Base-by-base conservation (phyloP, 192 early-diverging fungal species). In the Coemansia sp. region DNA sequence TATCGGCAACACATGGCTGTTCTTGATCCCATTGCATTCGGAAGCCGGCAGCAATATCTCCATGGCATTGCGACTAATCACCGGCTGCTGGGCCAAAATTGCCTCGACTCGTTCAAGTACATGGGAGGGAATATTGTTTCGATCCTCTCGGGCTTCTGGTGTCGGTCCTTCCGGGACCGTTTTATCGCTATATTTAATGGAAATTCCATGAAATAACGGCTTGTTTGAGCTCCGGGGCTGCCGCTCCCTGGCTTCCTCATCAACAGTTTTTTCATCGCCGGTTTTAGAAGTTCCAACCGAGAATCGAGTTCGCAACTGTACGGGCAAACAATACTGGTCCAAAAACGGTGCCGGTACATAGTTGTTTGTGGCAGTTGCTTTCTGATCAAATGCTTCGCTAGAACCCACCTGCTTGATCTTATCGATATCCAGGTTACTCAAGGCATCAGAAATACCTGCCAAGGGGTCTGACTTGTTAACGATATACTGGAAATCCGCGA, bases 261-360 rank as follows among this genome's bases (percentile, higher is more conserved):
- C 41, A 13, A 31, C 21, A 15, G 35, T 23, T 11, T 19, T 18
- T 13, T 18, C 56, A 20, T 49, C 56, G 26, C 8, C 33, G 1
- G 42, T 11, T 21, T 40, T 39, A 3, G n/a, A 13, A 12, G 38
- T 9, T 14, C 28, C 46, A 23, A 12, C 36, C 3, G 19, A 12
- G 26, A 10, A 11, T 7, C 15, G 15, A 28, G 13, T 7, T n/a
- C 45, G 57, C n/a, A 48, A 61, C 21, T 65, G 74, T 16, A 54
- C 40, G 5, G 74, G 63, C 74, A 68, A 78, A 11, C 68, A 42
- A 2, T 23, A 12, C 16, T 40, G 52, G 35, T 78, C 74, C n/a
- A 78, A 38, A n/a, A 65, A 73, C 16, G 76, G 76, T 10, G 65
- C 76, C 3, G 76, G 76, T 2, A 79, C 53, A 16, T 69, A 62